These are phyloP conservation scores for Tylopilus intermedius DNA, from an alignment of 768 basidiomycete genomes.

Conservation along the genomic window DNA sequence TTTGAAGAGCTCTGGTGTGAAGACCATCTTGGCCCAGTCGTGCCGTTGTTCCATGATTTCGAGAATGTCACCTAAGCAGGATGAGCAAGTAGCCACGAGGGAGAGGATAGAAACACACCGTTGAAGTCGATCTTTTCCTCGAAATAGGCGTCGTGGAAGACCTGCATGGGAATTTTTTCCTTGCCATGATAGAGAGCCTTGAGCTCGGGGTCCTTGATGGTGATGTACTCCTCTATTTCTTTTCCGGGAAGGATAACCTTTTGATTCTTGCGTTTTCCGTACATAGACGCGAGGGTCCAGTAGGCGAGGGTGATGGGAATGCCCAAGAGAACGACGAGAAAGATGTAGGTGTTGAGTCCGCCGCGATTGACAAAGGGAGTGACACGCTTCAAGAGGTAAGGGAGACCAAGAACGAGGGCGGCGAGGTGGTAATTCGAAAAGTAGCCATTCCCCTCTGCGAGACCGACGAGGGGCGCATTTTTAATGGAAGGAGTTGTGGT, in stretches of 20 bases:
- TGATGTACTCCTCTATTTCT: slow-evolving; percentile 86
- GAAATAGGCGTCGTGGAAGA: slow-evolving; percentile 97
- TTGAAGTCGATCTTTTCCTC: slow-evolving; percentile 96
- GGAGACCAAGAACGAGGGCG: slow-evolving; percentile 68
- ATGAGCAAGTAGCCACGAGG: not conserved
- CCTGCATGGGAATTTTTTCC: slow-evolving; percentile 95
- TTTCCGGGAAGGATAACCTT: slow-evolving; percentile 82
- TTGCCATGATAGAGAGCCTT: slow-evolving; percentile 75
- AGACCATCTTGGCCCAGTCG: slow-evolving; percentile 90
- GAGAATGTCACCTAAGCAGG: slow-evolving; percentile 73
- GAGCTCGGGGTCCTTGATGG: slow-evolving; percentile 79
- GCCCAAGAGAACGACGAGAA: slow-evolving; percentile 71
- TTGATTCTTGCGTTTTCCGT: slow-evolving; percentile 76
- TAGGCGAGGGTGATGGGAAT: slow-evolving; percentile 77
- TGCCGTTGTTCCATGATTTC: slow-evolving; percentile 92
- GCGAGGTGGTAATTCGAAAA: slow-evolving; percentile 83
- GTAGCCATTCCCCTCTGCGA: slow-evolving; percentile 80
- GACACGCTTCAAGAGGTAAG: slow-evolving; percentile 78
- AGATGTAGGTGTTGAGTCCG: slow-evolving; percentile 81
- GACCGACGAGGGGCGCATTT: slow-evolving; percentile 77
- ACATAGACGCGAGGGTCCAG: slow-evolving; percentile 84
- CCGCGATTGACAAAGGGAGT: slow-evolving; percentile 79
- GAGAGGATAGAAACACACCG: slow-evolving; percentile 42
- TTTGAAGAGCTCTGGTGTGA: slow-evolving; percentile 89
- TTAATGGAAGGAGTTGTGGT: slow-evolving; percentile 76